These are phyloP conservation scores for Abrus precatorius DNA, from an alignment of 306 rosid species.

Conservation along the genomic window DNA sequence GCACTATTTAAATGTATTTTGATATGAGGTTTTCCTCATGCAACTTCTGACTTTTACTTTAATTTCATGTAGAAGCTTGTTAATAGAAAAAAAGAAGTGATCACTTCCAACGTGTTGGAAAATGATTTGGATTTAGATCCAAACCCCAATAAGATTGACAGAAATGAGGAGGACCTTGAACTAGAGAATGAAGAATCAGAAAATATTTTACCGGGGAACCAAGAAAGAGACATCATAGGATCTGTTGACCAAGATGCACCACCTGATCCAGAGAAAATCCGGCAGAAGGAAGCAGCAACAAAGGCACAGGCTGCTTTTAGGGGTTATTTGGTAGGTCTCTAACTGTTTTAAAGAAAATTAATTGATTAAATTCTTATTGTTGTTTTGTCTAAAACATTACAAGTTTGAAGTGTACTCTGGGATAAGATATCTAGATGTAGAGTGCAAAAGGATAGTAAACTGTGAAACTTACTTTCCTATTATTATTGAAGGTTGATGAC, in stretches of 20 bases:
- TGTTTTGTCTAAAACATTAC: neutral
- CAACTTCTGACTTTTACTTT: slow-evolving; percentile 40
- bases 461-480: slow-evolving; percentile 17
- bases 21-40: neutral
- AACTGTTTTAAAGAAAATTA: slow-evolving; percentile 11
- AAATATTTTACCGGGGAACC: slow-evolving; percentile 53
- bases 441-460: neutral
- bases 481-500: neutral
- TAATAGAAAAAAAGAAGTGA: slow-evolving; percentile 60
- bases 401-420: neutral
- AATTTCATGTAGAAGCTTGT: slow-evolving; percentile 56
- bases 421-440: slow-evolving; percentile 7
- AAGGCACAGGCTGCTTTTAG: slow-evolving; percentile 80
- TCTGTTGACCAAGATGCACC: slow-evolving; percentile 57
- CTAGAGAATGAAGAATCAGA: slow-evolving; percentile 59
- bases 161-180: slow-evolving; percentile 54
- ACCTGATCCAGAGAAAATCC: slow-evolving; percentile 67
- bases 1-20: neutral
- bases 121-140: slow-evolving; percentile 57
- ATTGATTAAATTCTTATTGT: slow-evolving; percentile 5
- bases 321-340: slow-evolving; percentile 79
- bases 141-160: slow-evolving; percentile 38
- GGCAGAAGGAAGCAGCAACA: slow-evolving; percentile 77
- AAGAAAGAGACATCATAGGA: slow-evolving; percentile 57
- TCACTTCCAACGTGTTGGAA: slow-evolving; percentile 57